Conservation (phyloP, 2,329 filamentous ascomycete species). For the Capronia americana region DNA sequence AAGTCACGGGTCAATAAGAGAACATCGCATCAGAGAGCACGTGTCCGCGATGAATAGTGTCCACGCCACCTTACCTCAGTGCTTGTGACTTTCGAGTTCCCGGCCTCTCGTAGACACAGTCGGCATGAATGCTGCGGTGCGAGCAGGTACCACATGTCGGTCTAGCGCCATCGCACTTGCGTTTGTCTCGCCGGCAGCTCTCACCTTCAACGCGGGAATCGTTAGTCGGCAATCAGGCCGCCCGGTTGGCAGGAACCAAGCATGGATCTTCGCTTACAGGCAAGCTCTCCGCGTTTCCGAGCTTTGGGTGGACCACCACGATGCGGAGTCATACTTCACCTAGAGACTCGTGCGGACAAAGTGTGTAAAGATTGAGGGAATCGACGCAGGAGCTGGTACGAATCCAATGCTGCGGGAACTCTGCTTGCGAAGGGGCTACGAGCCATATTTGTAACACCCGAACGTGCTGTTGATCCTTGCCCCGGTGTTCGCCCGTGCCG, state of each 20-base stretch:
- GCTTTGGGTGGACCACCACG: not conserved
- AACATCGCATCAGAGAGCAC: not conserved
- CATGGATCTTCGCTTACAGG: constrained; percentile 1
- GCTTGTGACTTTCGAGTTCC: not conserved
- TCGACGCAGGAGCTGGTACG: not conserved
- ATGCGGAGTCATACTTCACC: not conserved
- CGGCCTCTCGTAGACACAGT: constrained; percentile 9
- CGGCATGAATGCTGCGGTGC: not conserved
- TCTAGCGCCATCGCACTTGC: constrained; percentile 13
- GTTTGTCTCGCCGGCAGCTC: constrained; percentile 10
- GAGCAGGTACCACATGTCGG: constrained; percentile 21
- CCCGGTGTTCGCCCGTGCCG: not conserved
- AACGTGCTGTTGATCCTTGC: not conserved
- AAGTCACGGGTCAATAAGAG: not conserved
- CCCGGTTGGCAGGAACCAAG: not conserved
- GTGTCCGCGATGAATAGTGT: too few relatives aligned
- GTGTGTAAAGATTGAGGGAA: not conserved
- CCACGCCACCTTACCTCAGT: not conserved
- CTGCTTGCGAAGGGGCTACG: not conserved
- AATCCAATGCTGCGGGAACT: not conserved
- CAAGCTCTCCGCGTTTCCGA: constrained; percentile 3
- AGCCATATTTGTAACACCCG: not conserved
- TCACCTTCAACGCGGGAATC: constrained; percentile 32
- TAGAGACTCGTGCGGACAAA: not conserved
- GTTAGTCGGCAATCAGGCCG: constrained; percentile 26